Evolutionary conservation across 257 asterid genomes (phyloP).

Genomic region (Gynochthodes officinalis): DNA sequence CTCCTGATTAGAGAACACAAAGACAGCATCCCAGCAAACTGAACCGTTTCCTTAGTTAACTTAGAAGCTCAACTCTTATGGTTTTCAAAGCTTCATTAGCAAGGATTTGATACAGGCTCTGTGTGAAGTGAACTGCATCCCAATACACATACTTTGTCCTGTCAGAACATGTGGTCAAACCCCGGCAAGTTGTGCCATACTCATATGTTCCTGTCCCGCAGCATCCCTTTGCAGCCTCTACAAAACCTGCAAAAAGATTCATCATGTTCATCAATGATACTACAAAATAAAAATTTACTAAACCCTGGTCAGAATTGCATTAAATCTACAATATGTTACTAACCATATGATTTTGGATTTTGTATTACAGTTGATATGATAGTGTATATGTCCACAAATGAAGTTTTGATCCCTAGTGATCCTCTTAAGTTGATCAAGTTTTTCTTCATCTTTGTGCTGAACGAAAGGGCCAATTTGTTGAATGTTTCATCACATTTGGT

Average conservation of each 20-base stretch:
- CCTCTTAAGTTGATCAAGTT: conserved; percentile 21
- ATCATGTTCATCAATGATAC: too few relatives aligned
- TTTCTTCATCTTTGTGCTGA: conserved; percentile 29
- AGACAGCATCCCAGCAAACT: neutral
- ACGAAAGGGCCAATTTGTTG: conserved; percentile 42
- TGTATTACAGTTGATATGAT: conserved; percentile 25
- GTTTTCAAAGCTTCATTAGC: conserved; percentile 34
- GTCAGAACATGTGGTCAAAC: conserved; percentile 36
- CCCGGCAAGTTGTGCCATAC: conserved; percentile 39
- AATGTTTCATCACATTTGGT: conserved; percentile 30
- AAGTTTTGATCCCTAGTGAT: conserved; percentile 20
- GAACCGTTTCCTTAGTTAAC: neutral
- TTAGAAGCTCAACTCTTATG: conserved; percentile 2
- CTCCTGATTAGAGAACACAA: neutral
- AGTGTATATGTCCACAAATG: conserved; percentile 36
- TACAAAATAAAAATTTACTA: neutral
- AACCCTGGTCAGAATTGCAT: neutral
- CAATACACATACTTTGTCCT: conserved; percentile 44
- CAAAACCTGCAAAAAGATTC: conserved; percentile 58
- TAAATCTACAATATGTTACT: neutral
- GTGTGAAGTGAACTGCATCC: conserved; percentile 56
- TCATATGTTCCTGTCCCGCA: conserved; percentile 50
- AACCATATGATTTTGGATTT: conserved; percentile 42
- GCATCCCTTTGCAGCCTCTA: conserved; percentile 43
- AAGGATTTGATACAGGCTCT: conserved; percentile 37